Base-by-base conservation (phyloP, 2,329 filamentous ascomycete species). In the Aspergillus unguis region DNA sequence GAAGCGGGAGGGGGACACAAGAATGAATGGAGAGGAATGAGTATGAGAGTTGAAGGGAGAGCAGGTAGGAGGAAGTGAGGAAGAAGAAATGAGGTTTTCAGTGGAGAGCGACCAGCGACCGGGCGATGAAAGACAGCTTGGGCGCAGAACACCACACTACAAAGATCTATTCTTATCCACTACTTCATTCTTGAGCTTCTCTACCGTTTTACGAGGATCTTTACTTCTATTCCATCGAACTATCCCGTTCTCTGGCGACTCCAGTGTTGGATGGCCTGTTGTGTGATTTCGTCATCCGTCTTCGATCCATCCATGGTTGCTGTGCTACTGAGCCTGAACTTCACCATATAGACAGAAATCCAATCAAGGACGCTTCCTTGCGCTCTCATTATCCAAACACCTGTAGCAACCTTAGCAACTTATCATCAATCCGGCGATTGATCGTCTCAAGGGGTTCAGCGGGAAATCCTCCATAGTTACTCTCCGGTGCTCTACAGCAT, bases 281-380 rank as follows among this genome's bases (percentile, higher is more conserved):
- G 40, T 38, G 33, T 29, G 32, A 56, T 59, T 59, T 58, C 57
- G 57, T 59, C 57, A 59, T 58, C 50, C 32, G 23, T 31, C 36
- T 43, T 28, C n/a, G 38, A 29, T 42, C 38, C 38, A 49, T 42
- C 46, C 46, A 43, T 32, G 35, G 46, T 9, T 49, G 25, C 29
- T 35, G 29, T 41, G 28, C 31, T 33, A 42, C 46, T 23, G 8
- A 37, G 17, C 17, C 25, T 29, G 25, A 43, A 28, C 38, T 11
- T 48, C 44, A n/a, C 31, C 11, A 7, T 4, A 3, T 4, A 3
- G 9, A 4, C 6, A 11, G 11, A 17, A 47, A 37, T 11, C 9
- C n/a, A n/a, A 31, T 31, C 41, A 44, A 23, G 10, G 28, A 47
- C 4, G 26, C 17, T 17, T 47, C 33, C 35, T 38, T 38, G 27